Base-by-base conservation (phyloP, 306 rosid species). In the Trifolium dubium region DNA sequence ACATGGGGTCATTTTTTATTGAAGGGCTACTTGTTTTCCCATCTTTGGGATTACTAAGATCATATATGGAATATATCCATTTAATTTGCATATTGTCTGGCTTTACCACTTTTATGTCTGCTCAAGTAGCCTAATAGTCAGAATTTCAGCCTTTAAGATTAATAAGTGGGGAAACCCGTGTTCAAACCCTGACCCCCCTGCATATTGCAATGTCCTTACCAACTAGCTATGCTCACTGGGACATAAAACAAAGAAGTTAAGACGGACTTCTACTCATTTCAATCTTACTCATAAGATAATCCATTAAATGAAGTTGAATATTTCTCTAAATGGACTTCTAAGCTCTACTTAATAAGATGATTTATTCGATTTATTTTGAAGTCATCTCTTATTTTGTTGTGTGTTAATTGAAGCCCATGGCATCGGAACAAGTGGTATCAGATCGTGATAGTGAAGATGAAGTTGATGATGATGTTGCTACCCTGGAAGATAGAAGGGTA, bases 401-500 rank as follows among this genome's bases (percentile, higher is more conserved):
- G 65, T 58, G 55, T 32, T 81, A 8, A 64, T 64, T 84, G 82
- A 84, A 94, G 99, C 92, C 96, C 50, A 94, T 94, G 99, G 88
- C 89, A 69, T 77, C 85, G 11, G 95, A 94, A 61, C 92, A 94
- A 90, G 96, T 92, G 74, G 60, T 88, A 64, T 89, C 99, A 5
- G 99, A 94, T 58, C 83, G 78, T 41, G 99, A 94, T 73, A 94
- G 99, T 15, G 99, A 94, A 86, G 96, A 88, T 64, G 99, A 94
- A 87, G 88, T 89, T 67, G 99, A 94, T 75, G 92, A 88, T 61
- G 96, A 82, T 63, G 80, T 94, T 87, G 97, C 99, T 39, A 97
- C 92, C 81, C 96, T 94, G 68, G 99, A 94, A 79, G 99, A 94
- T 84, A 85, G 86, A 88, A 89, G 97, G 92, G 99, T 94, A 89